Conservation (phyloP, 177 flowering plant species). For the Vitis hybrid region DNA sequence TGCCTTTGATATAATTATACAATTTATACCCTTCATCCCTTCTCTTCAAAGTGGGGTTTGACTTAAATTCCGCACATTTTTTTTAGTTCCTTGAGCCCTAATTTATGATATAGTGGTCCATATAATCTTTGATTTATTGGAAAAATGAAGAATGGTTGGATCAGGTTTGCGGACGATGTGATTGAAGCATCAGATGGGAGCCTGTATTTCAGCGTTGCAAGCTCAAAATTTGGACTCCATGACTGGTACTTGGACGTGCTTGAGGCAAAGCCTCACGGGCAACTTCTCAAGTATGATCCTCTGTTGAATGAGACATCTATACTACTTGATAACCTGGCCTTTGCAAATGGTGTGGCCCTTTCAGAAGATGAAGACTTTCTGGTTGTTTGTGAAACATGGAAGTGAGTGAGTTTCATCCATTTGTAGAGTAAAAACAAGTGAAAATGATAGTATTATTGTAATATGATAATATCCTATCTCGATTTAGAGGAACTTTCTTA, state of each 20-base stretch:
- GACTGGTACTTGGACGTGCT: constrained; percentile 51
- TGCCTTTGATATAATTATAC: no score
- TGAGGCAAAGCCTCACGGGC: constrained; percentile 77
- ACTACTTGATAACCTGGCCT: constrained; percentile 39
- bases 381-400: constrained; percentile 65
- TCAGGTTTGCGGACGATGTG: constrained; percentile 72
- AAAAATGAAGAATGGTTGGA: no score
- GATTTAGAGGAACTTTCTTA: no score
- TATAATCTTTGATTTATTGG: no score
- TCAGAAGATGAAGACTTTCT: constrained; percentile 56
- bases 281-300: constrained; percentile 56
- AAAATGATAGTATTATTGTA: no score
- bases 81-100: no score
- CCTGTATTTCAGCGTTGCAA: constrained; percentile 64
- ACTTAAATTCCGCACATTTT: no score
- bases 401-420: constrained; percentile 29
- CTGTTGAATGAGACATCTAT: constrained; percentile 32
- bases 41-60: no score
- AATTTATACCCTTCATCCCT: no score
- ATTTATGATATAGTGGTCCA: no score
- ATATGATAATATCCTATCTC: no score
- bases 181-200: constrained; percentile 54
- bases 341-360: constrained; percentile 77
- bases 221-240: constrained; percentile 57
- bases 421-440: no score